These are phyloP conservation scores for Annona squamosa DNA, from an alignment of 164 flowering plant species.

Conservation along the genomic window DNA sequence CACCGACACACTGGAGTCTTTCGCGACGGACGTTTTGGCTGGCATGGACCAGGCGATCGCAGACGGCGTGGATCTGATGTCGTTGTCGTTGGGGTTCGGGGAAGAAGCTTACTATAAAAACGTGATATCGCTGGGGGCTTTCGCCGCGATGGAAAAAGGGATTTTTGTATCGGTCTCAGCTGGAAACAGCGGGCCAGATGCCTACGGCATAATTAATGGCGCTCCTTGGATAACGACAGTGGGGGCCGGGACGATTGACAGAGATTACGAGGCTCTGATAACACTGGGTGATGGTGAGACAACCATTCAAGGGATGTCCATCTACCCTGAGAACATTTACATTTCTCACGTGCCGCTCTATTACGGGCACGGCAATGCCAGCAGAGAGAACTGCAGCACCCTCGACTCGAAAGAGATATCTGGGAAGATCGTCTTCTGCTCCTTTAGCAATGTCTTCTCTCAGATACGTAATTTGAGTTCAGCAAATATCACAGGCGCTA, in stretches of 20 bases:
- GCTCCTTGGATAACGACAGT: conserved; percentile 26
- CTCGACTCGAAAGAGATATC: conserved; percentile 4
- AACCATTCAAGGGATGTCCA: conserved; percentile 22
- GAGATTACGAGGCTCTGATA: conserved; percentile 11
- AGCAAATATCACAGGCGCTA: conserved; percentile 14
- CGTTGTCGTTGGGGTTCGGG: conserved; percentile 14
- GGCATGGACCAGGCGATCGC: conserved; percentile 20
- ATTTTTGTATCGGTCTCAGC: conserved; percentile 22
- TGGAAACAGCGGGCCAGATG: conserved; percentile 13
- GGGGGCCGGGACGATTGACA: conserved; percentile 17
- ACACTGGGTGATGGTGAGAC: conserved; percentile 14
- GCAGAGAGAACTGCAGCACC: conserved; percentile 6
- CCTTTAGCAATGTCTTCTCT: background rate
- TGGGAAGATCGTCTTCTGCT: conserved; percentile 16
- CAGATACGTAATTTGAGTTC: conserved; percentile 4
- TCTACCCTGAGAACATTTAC: conserved; percentile 26
- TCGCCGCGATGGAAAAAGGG: conserved; percentile 21
- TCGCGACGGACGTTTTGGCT: conserved; percentile 22
- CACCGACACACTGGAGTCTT: conserved; percentile 15
- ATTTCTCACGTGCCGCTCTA: conserved; percentile 22
- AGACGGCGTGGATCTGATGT: conserved; percentile 20
- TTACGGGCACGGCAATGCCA: conserved; percentile 25
- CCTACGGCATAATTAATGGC: conserved; percentile 10
- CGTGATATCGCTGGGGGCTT: conserved; percentile 12
- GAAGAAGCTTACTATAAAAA: background rate